Evolutionary conservation across 164 flowering plant species (phyloP).

Genomic region (Santalum album): DNA sequence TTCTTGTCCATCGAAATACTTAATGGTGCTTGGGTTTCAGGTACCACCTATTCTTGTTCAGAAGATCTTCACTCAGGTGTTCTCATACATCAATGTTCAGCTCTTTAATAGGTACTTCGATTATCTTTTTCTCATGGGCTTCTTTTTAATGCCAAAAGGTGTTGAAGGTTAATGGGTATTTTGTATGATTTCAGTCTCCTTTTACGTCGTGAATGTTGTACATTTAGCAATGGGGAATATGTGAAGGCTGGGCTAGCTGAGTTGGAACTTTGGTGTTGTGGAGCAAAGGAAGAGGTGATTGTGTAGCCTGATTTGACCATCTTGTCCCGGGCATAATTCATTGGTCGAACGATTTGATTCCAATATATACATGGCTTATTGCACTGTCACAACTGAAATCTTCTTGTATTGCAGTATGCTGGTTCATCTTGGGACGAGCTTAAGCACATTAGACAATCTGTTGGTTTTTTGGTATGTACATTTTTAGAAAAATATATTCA

Average conservation of each 20-base stretch:
- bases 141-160: neutral
- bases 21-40: conserved; percentile 22
- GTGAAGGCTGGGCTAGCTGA: conserved; percentile 71
- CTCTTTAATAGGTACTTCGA: conserved; percentile 52
- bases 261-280: conserved; percentile 61
- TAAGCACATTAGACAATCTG: conserved; percentile 62
- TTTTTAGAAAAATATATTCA: neutral
- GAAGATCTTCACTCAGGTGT: conserved; percentile 49
- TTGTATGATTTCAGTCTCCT: conserved; percentile 37
- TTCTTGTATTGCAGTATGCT: conserved; percentile 44
- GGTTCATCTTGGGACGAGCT: conserved; percentile 74
- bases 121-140: neutral
- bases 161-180: neutral
- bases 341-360: neutral
- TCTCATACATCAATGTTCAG: conserved; percentile 62
- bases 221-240: conserved; percentile 68
- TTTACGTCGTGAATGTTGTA: conserved; percentile 68
- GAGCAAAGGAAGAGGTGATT: conserved; percentile 55
- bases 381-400: too few relatives aligned
- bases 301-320: neutral
- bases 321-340: neutral
- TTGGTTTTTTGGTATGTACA: conserved; percentile 59
- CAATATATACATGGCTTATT: too few relatives aligned
- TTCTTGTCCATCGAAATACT: conserved; percentile 1
- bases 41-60: conserved; percentile 50